Evolutionary conservation across 1,284 basidiomycete species (phyloP).

Genomic region (Sporisorium scitamineum): DNA sequence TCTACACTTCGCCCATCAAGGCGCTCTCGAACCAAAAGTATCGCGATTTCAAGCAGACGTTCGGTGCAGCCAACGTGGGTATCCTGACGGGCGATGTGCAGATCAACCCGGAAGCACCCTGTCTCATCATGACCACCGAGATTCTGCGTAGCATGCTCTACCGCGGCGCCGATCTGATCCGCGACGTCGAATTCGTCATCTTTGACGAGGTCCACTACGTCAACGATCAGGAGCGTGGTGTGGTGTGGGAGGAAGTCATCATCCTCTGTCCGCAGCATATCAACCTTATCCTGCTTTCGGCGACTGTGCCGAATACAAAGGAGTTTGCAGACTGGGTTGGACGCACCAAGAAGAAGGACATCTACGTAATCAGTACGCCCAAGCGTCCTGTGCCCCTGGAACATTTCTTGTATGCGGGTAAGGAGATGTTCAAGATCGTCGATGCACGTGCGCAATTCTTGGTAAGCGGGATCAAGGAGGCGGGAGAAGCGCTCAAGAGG

Average conservation of each 20-base stretch:
- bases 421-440: slow-evolving; percentile 92
- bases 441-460: slow-evolving; percentile 83
- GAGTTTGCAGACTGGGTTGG: slow-evolving; percentile 99
- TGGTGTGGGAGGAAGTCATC: slow-evolving; percentile 99
- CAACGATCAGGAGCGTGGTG: slow-evolving; percentile 98
- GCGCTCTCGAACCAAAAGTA: slow-evolving; percentile 99
- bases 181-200: slow-evolving; percentile 99
- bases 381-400: slow-evolving; percentile 97
- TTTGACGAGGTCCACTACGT: slow-evolving; percentile 99
- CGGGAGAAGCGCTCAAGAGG: slow-evolving; percentile 84
- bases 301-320: slow-evolving; percentile 97
- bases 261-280: slow-evolving; percentile 73
- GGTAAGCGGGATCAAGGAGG: slow-evolving; percentile 75
- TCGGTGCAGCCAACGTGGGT: slow-evolving; percentile 89
- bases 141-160: slow-evolving; percentile 91
- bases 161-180: slow-evolving; percentile 90
- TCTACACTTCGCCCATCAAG: slow-evolving; percentile 99
- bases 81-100: slow-evolving; percentile 99
- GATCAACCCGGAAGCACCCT: slow-evolving; percentile 97
- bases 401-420: slow-evolving; percentile 94
- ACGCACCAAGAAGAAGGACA: slow-evolving; percentile 98
- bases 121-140: slow-evolving; percentile 91
- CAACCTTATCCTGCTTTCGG: slow-evolving; percentile 81
- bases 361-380: slow-evolving; percentile 97
- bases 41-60: slow-evolving; percentile 97